Percentiles rank a stretch among this genome's conserved stretches.
phyloP scores from a whole-genome alignment of 768 basidiomycete genomes.

The Russula dissimulans region DNA sequence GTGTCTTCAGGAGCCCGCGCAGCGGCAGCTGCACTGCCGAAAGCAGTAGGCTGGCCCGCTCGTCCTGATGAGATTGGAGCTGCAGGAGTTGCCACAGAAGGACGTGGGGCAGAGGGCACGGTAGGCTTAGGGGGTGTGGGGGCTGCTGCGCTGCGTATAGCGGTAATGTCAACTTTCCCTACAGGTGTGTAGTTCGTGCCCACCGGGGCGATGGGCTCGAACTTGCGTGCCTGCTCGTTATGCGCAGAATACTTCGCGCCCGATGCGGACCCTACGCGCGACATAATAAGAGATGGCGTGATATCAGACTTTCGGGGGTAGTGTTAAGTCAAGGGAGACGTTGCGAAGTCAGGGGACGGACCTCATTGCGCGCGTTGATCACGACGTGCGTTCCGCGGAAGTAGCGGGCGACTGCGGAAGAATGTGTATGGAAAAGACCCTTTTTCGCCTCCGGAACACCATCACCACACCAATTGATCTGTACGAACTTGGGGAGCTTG shows the following conservation, averaged over 20 bases:
- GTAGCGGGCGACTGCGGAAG: slow-evolving; percentile 68
- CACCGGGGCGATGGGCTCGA: slow-evolving; percentile 74
- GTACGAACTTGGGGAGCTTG: slow-evolving; percentile 82
- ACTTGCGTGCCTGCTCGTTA: slow-evolving; percentile 61
- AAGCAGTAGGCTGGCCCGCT: slow-evolving; percentile 15
- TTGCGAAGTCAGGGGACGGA: slow-evolving; percentile 25
- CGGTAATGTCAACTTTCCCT: slow-evolving; percentile 61
- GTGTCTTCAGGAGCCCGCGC: slow-evolving; percentile 39
- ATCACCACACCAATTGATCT: slow-evolving; percentile 96
- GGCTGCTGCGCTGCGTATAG: slow-evolving; percentile 31
- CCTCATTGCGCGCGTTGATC: slow-evolving; percentile 81
- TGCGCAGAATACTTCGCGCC: slow-evolving; percentile 87
- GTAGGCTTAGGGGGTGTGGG: slow-evolving; percentile 16
- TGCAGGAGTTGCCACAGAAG: slow-evolving; percentile 30
- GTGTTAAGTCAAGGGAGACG: not conserved
- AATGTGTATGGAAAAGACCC: slow-evolving; percentile 86
- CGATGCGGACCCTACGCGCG: slow-evolving; percentile 77
- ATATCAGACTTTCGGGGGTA: slow-evolving; percentile 62
- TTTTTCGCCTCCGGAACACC: slow-evolving; percentile 91
- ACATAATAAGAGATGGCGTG: slow-evolving; percentile 68
- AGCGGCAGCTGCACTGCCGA: slow-evolving; percentile 30
- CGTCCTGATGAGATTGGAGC: slow-evolving; percentile 34
- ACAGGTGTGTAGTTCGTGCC: slow-evolving; percentile 70
- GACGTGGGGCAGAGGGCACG: slow-evolving; percentile 31
- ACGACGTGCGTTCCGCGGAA: slow-evolving; percentile 81